Percentiles rank a stretch among this genome's conserved stretches.
These are phyloP conservation scores for Apiosordaria backusii DNA, from an alignment of 495 filamentous ascomycete genomes.

Conservation along the genomic window DNA sequence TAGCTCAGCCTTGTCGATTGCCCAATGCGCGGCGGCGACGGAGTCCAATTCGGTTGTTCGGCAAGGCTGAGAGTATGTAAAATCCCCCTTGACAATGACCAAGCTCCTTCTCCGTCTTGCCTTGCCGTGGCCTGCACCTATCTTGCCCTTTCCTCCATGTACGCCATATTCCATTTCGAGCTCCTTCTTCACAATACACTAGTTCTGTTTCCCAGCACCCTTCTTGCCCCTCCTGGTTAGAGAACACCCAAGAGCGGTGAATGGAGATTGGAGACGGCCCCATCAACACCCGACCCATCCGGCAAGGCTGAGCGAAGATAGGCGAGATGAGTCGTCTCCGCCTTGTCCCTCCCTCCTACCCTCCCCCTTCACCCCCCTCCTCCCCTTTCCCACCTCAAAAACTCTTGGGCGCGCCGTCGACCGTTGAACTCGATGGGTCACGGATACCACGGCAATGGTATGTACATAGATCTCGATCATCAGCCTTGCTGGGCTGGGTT, in stretches of 20 bases:
- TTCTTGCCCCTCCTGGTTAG: too few species aligned
- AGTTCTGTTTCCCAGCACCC: too few species aligned
- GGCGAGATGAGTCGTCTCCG: not conserved
- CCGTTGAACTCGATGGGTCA: not conserved
- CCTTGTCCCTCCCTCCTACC: not conserved
- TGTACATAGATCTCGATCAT: not conserved
- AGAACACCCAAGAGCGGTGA: not conserved
- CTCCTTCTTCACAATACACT: too few species aligned
- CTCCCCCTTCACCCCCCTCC: not conserved
- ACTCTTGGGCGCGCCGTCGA: not conserved
- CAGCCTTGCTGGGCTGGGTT: not conserved
- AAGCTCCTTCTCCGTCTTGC: too few species aligned
- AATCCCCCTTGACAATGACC: not conserved
- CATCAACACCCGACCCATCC: not conserved
- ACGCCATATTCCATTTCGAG: too few species aligned
- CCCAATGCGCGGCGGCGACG: not conserved
- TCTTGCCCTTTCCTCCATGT: not conserved
- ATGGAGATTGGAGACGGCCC: not conserved
- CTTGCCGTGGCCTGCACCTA: not conserved
- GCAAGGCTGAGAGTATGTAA: not conserved
- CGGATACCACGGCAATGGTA: not conserved
- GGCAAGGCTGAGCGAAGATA: not conserved
- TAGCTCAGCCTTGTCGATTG: not conserved
- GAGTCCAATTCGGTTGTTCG: not conserved
- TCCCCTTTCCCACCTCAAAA: too few species aligned